Evolutionary conservation across 2,329 filamentous ascomycete species (phyloP).

Genomic region (Dactylellina sp.): DNA sequence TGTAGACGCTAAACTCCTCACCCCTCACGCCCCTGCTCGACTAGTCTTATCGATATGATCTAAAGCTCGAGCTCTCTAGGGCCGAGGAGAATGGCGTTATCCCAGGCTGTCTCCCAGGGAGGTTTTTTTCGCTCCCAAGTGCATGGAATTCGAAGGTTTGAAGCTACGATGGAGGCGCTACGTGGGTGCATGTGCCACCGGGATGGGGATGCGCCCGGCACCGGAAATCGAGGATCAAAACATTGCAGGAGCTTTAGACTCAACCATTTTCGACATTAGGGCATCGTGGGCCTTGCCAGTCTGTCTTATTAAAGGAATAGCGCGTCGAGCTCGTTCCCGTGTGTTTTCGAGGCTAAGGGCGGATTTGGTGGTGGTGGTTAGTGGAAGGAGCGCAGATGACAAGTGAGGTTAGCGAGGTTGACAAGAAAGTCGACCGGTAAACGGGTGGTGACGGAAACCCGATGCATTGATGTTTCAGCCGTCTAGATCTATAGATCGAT

Average conservation of each 20-base stretch:
- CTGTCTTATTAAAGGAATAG: background rate
- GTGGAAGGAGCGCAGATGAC: too few species aligned
- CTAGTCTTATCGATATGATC: slow-evolving; percentile 17
- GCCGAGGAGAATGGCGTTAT: background rate
- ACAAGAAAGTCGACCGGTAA: slow-evolving; percentile 16
- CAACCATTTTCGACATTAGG: background rate
- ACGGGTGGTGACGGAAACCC: slow-evolving; percentile 12
- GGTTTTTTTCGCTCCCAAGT: background rate
- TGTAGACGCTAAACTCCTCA: slow-evolving; percentile 3
- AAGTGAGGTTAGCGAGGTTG: background rate
- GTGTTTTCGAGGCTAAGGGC: too few species aligned
- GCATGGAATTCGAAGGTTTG: background rate
- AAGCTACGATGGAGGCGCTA: background rate
- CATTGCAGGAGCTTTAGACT: slow-evolving; percentile 4
- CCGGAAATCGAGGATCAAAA: slow-evolving; percentile 2
- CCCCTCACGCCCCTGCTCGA: background rate
- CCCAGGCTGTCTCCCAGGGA: background rate
- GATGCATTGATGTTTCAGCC: slow-evolving; percentile 25
- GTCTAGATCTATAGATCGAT: slow-evolving; percentile 42
- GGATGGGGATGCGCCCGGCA: background rate
- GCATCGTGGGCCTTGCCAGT: background rate
- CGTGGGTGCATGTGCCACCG: background rate
- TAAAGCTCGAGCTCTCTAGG: background rate
- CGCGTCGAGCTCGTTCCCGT: background rate
- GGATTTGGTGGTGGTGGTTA: too few species aligned